A percentile compares a stretch with the other conserved stretches of the same genome.
Conservation (phyloP, 169 alveolate genomes). For the Plasmodium yoelii region DNA sequence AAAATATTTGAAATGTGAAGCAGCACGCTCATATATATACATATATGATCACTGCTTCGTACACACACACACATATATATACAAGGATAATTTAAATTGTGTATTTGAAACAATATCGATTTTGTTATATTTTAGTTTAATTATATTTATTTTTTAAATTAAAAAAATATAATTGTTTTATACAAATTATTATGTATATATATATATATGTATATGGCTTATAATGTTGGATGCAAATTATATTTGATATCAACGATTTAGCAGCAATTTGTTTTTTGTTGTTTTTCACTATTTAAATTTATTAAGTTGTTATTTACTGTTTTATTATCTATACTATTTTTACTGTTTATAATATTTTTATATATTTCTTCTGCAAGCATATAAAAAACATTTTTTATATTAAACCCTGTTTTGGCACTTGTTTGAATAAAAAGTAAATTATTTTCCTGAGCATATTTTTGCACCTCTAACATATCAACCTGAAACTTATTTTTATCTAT, state of each 20-base stretch:
- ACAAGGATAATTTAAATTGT: conserved; percentile 16
- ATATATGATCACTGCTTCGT: conserved; percentile 13
- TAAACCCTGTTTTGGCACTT: conserved; percentile 87
- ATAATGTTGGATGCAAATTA: not conserved
- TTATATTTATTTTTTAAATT: conserved; percentile 49
- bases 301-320: conserved; percentile 46
- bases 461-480: conserved; percentile 82
- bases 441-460: conserved; percentile 83
- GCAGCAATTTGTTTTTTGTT: conserved; percentile 44
- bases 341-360: conserved; percentile 61
- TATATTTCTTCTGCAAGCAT: conserved; percentile 80
- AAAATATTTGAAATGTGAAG: no score
- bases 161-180: conserved; percentile 23
- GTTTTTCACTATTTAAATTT: conserved; percentile 59
- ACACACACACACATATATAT: conserved; percentile 12
- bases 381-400: conserved; percentile 80
- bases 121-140: conserved; percentile 46
- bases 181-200: conserved; percentile 33
- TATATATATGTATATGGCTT: conserved; percentile 2
- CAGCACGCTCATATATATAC: conserved; percentile 2
- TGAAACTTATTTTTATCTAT: conserved; percentile 81
- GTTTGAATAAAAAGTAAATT: conserved; percentile 83
- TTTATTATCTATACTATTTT: conserved; percentile 26
- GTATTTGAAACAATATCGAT: conserved; percentile 22
- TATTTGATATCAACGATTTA: conserved; percentile 24